A percentile compares a stretch with the other conserved stretches of the same genome.
Evolutionary conservation across 768 basidiomycete genomes (phyloP).

Genomic region (Candolleomyces eurysporus): DNA sequence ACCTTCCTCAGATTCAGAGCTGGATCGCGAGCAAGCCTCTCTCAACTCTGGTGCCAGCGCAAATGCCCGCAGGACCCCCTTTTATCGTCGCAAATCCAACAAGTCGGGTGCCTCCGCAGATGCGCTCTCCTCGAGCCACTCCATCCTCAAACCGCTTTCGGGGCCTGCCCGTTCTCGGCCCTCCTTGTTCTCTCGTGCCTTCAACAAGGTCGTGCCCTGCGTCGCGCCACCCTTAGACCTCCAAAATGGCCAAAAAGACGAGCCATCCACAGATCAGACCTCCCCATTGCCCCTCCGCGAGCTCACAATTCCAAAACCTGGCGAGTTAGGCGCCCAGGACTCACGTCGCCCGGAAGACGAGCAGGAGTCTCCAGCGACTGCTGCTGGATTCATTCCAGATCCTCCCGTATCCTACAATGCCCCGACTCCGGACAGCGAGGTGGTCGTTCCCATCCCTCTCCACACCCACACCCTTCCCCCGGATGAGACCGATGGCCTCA

Average conservation of each 20-base stretch:
- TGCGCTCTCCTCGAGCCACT: slow-evolving; percentile 30
- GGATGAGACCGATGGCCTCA: slow-evolving; percentile 81
- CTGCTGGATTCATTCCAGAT: slow-evolving; percentile 25
- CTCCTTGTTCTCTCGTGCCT: slow-evolving; percentile 62
- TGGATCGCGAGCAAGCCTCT: slow-evolving; percentile 42
- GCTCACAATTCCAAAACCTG: slow-evolving; percentile 11
- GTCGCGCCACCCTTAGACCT: slow-evolving; percentile 49
- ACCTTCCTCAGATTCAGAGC: slow-evolving; percentile 22
- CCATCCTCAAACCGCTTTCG: slow-evolving; percentile 29
- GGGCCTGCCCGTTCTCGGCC: slow-evolving; percentile 29
- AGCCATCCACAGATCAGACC: not conserved
- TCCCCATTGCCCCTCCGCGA: slow-evolving; percentile 21
- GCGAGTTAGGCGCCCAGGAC: slow-evolving; percentile 13
- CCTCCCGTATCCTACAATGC: slow-evolving; percentile 23
- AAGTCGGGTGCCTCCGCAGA: slow-evolving; percentile 34
- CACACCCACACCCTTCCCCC: slow-evolving; percentile 34
- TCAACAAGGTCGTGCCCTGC: slow-evolving; percentile 70
- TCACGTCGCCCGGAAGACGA: slow-evolving; percentile 8
- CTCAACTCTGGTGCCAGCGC: slow-evolving; percentile 38
- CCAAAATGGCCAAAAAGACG: slow-evolving; percentile 24
- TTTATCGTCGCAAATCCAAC: slow-evolving; percentile 42
- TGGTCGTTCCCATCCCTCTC: slow-evolving; percentile 40
- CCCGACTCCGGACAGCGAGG: slow-evolving; percentile 28
- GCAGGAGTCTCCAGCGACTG: slow-evolving; percentile 21
- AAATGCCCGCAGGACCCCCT: slow-evolving; percentile 36